These are phyloP conservation scores for Excoecaria agallocha DNA, from an alignment of 345 rosid genomes.

Conservation along the genomic window DNA sequence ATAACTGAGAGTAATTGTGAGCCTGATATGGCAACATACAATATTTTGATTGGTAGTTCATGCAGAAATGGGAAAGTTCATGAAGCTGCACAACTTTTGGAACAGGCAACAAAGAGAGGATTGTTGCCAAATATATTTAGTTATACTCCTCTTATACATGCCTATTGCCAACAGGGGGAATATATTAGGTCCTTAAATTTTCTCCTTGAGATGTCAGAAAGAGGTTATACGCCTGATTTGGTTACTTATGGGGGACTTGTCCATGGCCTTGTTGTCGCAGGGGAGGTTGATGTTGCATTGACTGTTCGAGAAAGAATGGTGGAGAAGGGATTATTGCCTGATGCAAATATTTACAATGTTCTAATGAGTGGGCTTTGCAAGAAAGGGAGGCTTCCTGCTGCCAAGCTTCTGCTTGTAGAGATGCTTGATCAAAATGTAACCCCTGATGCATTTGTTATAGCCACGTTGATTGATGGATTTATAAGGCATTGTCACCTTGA, in stretches of 20 bases:
- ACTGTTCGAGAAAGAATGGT: slow-evolving; percentile 48
- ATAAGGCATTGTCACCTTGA: slow-evolving; percentile 55
- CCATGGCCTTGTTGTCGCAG: slow-evolving; percentile 64
- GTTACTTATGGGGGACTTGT: slow-evolving; percentile 70
- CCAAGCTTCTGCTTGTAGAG: slow-evolving; percentile 62
- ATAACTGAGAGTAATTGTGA: slow-evolving; percentile 51
- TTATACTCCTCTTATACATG: slow-evolving; percentile 62
- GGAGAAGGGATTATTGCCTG: slow-evolving; percentile 66
- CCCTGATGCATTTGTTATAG: slow-evolving; percentile 65
- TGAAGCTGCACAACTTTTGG: slow-evolving; percentile 58
- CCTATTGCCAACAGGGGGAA: slow-evolving; percentile 47
- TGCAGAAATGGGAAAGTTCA: slow-evolving; percentile 52
- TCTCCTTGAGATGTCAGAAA: slow-evolving; percentile 64
- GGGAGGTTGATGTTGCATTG: slow-evolving; percentile 69
- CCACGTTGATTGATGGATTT: slow-evolving; percentile 77
- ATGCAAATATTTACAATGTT: slow-evolving; percentile 76
- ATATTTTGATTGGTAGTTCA: slow-evolving; percentile 50
- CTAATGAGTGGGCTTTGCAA: slow-evolving; percentile 80
- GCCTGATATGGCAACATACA: slow-evolving; percentile 70
- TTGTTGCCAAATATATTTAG: slow-evolving; percentile 44
- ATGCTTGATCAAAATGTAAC: slow-evolving; percentile 64
- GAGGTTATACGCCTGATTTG: slow-evolving; percentile 67
- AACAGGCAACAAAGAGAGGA: slow-evolving; percentile 53
- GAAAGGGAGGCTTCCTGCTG: slow-evolving; percentile 59
- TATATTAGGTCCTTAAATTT: slow-evolving; percentile 50